Conservation (phyloP, 345 rosid species). For the Alliaria petiolata region DNA sequence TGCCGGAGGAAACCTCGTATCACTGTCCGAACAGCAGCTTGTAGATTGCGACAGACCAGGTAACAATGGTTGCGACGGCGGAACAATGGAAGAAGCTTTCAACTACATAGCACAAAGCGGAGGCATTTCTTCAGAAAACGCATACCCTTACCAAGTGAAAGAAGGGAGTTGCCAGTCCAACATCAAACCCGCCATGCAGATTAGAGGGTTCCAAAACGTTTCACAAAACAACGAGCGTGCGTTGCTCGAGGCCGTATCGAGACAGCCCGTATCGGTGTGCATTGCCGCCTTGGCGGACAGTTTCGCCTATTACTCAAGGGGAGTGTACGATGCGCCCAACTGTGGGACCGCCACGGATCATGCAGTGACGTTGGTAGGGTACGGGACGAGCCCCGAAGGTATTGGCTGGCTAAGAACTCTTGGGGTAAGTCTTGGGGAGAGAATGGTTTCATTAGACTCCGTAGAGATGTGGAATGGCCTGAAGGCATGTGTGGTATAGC, state of each 20-base stretch:
- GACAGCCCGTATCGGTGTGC: slow-evolving; percentile 52
- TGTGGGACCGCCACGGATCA: slow-evolving; percentile 41
- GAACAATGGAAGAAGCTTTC: slow-evolving; percentile 39
- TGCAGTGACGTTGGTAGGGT: slow-evolving; percentile 52
- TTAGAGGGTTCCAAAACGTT: slow-evolving; percentile 37
- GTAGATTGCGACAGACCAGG: slow-evolving; percentile 38
- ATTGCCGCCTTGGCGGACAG: slow-evolving; percentile 22
- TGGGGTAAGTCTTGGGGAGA: too few relatives aligned
- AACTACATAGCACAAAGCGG: slow-evolving; percentile 24
- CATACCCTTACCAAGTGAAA: slow-evolving; percentile 31
- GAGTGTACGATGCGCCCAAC: slow-evolving; percentile 32
- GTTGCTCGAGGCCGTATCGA: slow-evolving; percentile 41
- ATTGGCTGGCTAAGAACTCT: too few relatives aligned
- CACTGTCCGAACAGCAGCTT: slow-evolving; percentile 58
- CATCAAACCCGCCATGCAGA: slow-evolving; percentile 19
- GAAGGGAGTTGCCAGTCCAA: slow-evolving; percentile 35
- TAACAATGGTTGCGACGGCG: slow-evolving; percentile 41
- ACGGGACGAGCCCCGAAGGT: slow-evolving; percentile 24
- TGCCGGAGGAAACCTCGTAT: slow-evolving; percentile 36
- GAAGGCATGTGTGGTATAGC: too few relatives aligned
- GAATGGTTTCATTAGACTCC: too few relatives aligned
- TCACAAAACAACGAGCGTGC: slow-evolving; percentile 40
- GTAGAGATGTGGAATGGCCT: too few relatives aligned
- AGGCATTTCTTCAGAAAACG: neutral
- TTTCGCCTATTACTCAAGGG: slow-evolving; percentile 39